A percentile compares a stretch with the other conserved stretches of the same genome.
These are phyloP conservation scores for Sicyos edulis DNA, from an alignment of 306 rosid genomes.

Conservation along the genomic window DNA sequence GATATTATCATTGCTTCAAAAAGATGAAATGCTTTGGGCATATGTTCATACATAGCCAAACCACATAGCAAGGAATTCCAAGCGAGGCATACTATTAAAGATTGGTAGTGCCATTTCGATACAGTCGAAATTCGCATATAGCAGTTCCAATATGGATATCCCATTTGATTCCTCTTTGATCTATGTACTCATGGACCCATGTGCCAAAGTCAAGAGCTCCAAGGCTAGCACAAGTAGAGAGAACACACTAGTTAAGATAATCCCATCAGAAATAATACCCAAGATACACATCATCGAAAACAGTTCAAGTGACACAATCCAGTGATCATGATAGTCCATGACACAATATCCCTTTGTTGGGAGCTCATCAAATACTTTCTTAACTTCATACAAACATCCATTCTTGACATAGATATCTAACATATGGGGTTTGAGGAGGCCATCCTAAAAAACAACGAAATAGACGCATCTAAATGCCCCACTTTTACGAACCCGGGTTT, in stretches of 20 bases:
- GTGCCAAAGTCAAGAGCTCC: constrained; percentile 64
- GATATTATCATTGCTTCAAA: constrained; percentile 52
- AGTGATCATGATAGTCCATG: constrained; percentile 65
- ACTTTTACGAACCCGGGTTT: constrained; percentile 55
- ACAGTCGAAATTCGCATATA: constrained; percentile 64
- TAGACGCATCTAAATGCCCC: constrained; percentile 45
- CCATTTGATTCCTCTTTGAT: constrained; percentile 44
- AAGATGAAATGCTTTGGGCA: constrained; percentile 43
- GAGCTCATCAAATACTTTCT: constrained; percentile 47
- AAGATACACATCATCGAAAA: constrained; percentile 44
- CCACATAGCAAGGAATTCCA: constrained; percentile 82
- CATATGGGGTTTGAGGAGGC: too few relatives aligned
- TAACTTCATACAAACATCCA: constrained; percentile 49
- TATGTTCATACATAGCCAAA: constrained; percentile 57
- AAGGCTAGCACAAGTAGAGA: constrained; percentile 68
- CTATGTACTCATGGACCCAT: constrained; percentile 71
- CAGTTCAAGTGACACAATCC: constrained; percentile 62
- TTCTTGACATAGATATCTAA: constrained; percentile 71
- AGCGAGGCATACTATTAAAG: constrained; percentile 47
- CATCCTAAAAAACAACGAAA: constrained; percentile 34
- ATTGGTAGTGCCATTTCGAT: constrained; percentile 44
- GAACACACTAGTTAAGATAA: constrained; percentile 64
- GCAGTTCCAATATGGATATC: constrained; percentile 64
- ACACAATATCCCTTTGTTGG: constrained; percentile 50
- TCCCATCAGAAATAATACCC: constrained; percentile 49